Evolutionary conservation across 805 yeast species (phyloP).

Genomic region (Candida xiaguanensis): DNA sequence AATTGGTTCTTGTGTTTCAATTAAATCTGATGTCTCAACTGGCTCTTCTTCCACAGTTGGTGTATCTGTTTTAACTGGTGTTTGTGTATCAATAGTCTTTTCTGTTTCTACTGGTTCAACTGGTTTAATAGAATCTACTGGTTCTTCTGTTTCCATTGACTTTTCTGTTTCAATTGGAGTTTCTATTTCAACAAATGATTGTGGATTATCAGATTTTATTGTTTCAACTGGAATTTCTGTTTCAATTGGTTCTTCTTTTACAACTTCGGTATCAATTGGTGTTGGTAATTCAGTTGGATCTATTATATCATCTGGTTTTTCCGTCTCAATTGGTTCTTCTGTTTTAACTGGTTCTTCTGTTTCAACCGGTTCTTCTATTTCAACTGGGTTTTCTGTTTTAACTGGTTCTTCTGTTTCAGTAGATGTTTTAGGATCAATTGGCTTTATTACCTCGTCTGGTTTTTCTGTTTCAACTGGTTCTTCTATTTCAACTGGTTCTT

Average conservation of each 20-base stretch:
- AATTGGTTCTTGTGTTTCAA: not conserved
- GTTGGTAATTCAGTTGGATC: not conserved
- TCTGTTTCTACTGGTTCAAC: not conserved
- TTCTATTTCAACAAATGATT: not conserved
- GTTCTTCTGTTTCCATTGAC: not conserved
- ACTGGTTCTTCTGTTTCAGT: conserved; percentile 4
- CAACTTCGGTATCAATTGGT: not conserved
- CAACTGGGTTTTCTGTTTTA: conserved; percentile 2
- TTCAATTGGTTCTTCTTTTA: not conserved
- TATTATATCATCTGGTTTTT: no score
- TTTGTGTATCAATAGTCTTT: not conserved
- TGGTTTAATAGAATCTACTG: not conserved
- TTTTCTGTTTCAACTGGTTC: not conserved
- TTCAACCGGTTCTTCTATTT: not conserved
- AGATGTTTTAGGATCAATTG: not conserved
- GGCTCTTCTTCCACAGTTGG: not conserved
- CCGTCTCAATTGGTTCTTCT: not conserved
- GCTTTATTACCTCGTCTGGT: not conserved
- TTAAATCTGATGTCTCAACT: not conserved
- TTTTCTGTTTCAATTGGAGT: not conserved
- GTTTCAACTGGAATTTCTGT: not conserved
- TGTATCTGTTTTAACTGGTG: not conserved
- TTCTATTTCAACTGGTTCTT: not conserved
- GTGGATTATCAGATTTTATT: not conserved
- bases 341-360: conserved; percentile 1